phyloP scores from a whole-genome alignment of 345 rosid genomes.

The Passiflora organensis region DNA sequence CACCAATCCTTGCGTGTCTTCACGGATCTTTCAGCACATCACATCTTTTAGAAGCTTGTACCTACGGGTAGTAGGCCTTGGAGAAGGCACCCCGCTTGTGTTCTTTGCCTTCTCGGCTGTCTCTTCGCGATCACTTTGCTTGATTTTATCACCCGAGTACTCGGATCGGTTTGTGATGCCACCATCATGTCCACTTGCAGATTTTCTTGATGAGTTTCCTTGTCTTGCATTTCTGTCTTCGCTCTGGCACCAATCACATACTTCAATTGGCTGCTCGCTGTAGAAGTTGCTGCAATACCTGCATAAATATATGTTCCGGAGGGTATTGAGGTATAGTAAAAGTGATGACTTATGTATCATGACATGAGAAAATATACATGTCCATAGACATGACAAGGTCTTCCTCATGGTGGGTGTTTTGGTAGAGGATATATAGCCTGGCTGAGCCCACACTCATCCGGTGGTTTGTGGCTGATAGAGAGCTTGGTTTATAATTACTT shows the following conservation, averaged over 20 bases:
- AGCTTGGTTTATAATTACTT: constrained; percentile 3
- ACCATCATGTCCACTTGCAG: constrained; percentile 30
- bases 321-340: too few relatives aligned
- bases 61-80: constrained; percentile 79
- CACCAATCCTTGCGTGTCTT: neutral
- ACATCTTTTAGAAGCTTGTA: constrained; percentile 99
- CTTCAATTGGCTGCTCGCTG: constrained; percentile 60
- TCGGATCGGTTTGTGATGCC: constrained; percentile 46
- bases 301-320: neutral
- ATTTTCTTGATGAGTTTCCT: constrained; percentile 43
- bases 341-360: too few relatives aligned
- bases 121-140: constrained; percentile 49
- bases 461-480: constrained; percentile 1
- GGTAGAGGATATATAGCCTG: too few relatives aligned
- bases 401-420: too few relatives aligned
- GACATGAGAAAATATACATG: too few relatives aligned
- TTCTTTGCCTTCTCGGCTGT: constrained; percentile 48
- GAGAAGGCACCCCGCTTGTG: constrained; percentile 57
- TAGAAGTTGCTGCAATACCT: constrained; percentile 94
- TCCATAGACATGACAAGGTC: too few relatives aligned
- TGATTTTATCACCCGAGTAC: constrained; percentile 51
- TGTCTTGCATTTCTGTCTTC: constrained; percentile 45
- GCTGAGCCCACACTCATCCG: too few relatives aligned
- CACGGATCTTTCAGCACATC: constrained; percentile 49
- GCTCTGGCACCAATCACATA: constrained; percentile 90